These are phyloP conservation scores for Rhodotorula paludigena DNA, from an alignment of 768 basidiomycete species.

Conservation along the genomic window DNA sequence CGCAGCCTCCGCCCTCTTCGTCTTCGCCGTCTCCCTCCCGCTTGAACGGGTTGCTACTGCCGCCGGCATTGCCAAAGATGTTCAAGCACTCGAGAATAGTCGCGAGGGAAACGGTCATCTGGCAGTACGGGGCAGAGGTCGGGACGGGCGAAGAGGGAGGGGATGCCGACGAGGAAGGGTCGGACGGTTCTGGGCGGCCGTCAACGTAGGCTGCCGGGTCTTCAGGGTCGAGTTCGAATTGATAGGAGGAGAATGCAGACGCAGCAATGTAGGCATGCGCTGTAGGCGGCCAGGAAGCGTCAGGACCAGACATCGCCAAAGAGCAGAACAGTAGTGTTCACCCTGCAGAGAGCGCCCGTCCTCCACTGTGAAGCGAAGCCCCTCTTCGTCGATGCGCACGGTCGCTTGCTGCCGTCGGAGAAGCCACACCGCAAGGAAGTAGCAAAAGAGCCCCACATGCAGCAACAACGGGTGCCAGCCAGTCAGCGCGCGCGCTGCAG, in stretches of 20 bases:
- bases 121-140: slow-evolving; percentile 38
- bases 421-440: not conserved
- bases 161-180: slow-evolving; percentile 47
- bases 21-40: slow-evolving; percentile 11
- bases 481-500: not conserved
- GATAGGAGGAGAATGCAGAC: slow-evolving; percentile 73
- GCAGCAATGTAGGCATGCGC: slow-evolving; percentile 77
- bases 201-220: slow-evolving; percentile 37
- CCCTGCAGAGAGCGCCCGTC: slow-evolving; percentile 77
- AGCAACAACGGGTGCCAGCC: not conserved
- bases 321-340: slow-evolving; percentile 46
- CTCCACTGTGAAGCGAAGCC: slow-evolving; percentile 74
- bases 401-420: slow-evolving; percentile 55
- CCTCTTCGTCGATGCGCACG: slow-evolving; percentile 63
- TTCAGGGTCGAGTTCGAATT: slow-evolving; percentile 54
- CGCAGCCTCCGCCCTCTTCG: slow-evolving; percentile 11
- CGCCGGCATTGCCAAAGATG: slow-evolving; percentile 76
- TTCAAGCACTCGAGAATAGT: slow-evolving; percentile 85
- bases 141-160: slow-evolving; percentile 38
- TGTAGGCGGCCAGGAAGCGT: slow-evolving; percentile 44
- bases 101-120: slow-evolving; percentile 75
- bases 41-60: slow-evolving; percentile 26
- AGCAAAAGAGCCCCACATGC: slow-evolving; percentile 1
- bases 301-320: not conserved
- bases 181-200: slow-evolving; percentile 45